A percentile compares a stretch with the other conserved stretches of the same genome.
Conservation (phyloP, 805 yeast genomes). For the Kuraishia piskuri region DNA sequence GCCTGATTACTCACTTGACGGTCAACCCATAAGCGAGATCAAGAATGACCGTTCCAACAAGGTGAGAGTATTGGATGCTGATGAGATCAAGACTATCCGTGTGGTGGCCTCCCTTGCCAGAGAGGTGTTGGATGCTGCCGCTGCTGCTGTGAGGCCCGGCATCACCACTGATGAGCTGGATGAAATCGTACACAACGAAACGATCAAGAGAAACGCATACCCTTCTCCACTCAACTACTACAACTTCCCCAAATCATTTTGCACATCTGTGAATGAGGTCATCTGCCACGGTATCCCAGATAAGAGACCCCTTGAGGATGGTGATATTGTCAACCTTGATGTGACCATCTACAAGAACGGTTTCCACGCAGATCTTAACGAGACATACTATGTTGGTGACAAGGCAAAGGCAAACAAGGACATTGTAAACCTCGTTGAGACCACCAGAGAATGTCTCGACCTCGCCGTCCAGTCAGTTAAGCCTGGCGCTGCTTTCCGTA, state of each 20-base stretch:
- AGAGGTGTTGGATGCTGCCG: slow-evolving; percentile 86
- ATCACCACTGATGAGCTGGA: slow-evolving; percentile 91
- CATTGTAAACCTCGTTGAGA: slow-evolving; percentile 65
- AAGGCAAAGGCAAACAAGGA: slow-evolving; percentile 75
- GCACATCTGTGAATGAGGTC: slow-evolving; percentile 91
- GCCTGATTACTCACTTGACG: slow-evolving; percentile 82
- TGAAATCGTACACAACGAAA: slow-evolving; percentile 76
- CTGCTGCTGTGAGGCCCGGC: slow-evolving; percentile 77
- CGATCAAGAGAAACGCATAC: slow-evolving; percentile 80
- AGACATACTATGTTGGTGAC: slow-evolving; percentile 93
- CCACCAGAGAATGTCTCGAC: slow-evolving; percentile 74
- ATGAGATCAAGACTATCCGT: slow-evolving; percentile 67
- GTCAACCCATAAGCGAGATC: slow-evolving; percentile 74
- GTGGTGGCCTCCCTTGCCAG: slow-evolving; percentile 71
- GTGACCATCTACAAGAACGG: slow-evolving; percentile 82
- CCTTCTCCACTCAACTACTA: slow-evolving; percentile 95
- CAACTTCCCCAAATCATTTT: slow-evolving; percentile 85
- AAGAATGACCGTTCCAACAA: slow-evolving; percentile 58
- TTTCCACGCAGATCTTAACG: slow-evolving; percentile 89
- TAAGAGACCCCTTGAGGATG: slow-evolving; percentile 76
- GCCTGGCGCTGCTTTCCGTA: slow-evolving; percentile 86
- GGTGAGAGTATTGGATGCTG: slow-evolving; percentile 55
- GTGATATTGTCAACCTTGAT: slow-evolving; percentile 90
- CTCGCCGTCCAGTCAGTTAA: slow-evolving; percentile 77
- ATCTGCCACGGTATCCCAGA: slow-evolving; percentile 98